Evolutionary conservation across 1,139 yeast species (phyloP).

Genomic region (Scheffersomyces cryptocercus): DNA sequence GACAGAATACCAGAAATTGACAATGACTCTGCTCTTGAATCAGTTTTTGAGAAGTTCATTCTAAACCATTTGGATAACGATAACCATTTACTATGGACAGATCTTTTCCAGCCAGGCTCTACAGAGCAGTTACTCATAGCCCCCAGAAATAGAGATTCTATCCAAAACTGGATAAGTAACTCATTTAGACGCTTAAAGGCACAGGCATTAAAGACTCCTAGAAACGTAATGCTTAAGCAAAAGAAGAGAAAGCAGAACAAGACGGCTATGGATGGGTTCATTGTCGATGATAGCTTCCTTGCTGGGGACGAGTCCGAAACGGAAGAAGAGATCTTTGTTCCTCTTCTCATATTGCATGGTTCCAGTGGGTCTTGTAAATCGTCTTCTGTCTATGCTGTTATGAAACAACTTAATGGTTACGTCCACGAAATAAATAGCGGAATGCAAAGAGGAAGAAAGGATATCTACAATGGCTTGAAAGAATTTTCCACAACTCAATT

Average conservation of each 20-base stretch:
- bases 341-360: conserved; percentile 70
- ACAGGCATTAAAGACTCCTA: conserved; percentile 32
- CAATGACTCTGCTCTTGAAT: conserved; percentile 16
- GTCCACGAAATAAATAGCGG: conserved; percentile 83
- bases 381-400: conserved; percentile 68
- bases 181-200: conserved; percentile 46
- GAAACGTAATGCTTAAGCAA: conserved; percentile 25
- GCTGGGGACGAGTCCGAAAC: conserved; percentile 18
- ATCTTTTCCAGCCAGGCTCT: conserved; percentile 41
- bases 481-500: conserved; percentile 86
- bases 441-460: conserved; percentile 70
- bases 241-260: conserved; percentile 15
- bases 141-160: conserved; percentile 14
- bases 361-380: conserved; percentile 80
- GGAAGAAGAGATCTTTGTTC: conserved; percentile 49
- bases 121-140: conserved; percentile 40
- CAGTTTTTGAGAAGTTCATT: conserved; percentile 23
- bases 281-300: conserved; percentile 28
- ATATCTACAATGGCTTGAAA: conserved; percentile 61
- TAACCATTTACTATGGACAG: conserved; percentile 39
- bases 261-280: conserved; percentile 23
- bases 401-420: conserved; percentile 64
- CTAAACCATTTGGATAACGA: background rate
- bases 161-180: conserved; percentile 49
- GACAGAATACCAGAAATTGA: conserved; percentile 14